phyloP scores from a whole-genome alignment of 163 green algal species.

The Scenedesmus sp. region DNA sequence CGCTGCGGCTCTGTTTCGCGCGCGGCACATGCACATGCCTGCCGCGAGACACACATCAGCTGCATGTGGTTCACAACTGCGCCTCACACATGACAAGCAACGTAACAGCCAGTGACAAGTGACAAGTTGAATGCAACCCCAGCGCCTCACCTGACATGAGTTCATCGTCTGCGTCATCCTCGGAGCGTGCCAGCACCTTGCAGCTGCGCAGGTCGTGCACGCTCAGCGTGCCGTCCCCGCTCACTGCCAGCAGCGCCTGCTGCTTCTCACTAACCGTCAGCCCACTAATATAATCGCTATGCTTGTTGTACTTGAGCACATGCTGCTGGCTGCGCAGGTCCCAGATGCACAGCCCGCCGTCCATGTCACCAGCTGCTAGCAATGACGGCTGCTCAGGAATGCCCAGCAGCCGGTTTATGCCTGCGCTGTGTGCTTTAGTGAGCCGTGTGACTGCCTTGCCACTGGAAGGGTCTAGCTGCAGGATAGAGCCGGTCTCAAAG shows the following conservation, averaged over 20 bases:
- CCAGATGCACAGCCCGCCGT: constrained; percentile 83
- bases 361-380: constrained; percentile 81
- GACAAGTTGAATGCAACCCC: too few relatives aligned
- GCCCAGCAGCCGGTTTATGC: constrained; percentile 69
- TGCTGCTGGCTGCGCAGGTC: constrained; percentile 67
- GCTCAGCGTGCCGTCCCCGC: constrained; percentile 85
- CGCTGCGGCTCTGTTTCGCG: too few relatives aligned
- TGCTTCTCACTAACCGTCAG: constrained; percentile 12
- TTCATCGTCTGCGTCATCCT: constrained; percentile 77
- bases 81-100: too few relatives aligned
- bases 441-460: constrained; percentile 56
- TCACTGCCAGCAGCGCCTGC: constrained; percentile 68
- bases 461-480: constrained; percentile 62
- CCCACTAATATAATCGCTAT: constrained; percentile 86
- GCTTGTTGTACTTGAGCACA: constrained; percentile 61
- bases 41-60: too few relatives aligned
- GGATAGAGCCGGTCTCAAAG: constrained; percentile 53
- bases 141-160: constrained; percentile 42
- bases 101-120: too few relatives aligned
- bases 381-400: constrained; percentile 7
- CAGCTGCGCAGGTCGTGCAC: constrained; percentile 75
- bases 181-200: constrained; percentile 65
- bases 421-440: constrained; percentile 68
- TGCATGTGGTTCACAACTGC: too few relatives aligned
- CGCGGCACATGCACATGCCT: too few relatives aligned